These are phyloP conservation scores for Neurospora sp. DNA, from an alignment of 495 filamentous ascomycete genomes.

Conservation along the genomic window DNA sequence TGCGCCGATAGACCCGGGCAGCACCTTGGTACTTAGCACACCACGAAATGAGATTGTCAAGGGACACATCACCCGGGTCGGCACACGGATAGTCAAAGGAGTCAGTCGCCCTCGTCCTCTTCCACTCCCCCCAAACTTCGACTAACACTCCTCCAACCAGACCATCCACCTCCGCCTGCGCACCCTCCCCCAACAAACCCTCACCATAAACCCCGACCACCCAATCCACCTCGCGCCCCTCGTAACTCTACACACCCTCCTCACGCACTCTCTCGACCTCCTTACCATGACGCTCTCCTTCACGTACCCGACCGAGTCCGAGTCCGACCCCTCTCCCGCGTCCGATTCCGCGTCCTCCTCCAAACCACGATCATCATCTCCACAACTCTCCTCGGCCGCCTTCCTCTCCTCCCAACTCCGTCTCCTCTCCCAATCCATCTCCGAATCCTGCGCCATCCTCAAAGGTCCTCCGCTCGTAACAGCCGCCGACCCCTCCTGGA, in stretches of 20 bases:
- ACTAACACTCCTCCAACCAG: constrained; percentile 12
- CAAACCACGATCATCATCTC: constrained; percentile 15
- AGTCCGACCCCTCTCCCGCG: constrained; percentile 17
- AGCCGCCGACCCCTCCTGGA: constrained; percentile 26
- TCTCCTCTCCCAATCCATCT: constrained; percentile 63
- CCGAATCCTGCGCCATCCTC: constrained; percentile 53
- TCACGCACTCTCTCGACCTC: constrained; percentile 69
- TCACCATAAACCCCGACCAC: constrained; percentile 40
- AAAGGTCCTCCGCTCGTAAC: constrained; percentile 41
- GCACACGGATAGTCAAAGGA: constrained; percentile 65
- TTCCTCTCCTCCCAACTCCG: constrained; percentile 76
- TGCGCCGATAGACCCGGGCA: constrained; percentile 69
- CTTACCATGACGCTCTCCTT: constrained; percentile 65
- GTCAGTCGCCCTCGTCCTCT: constrained; percentile 40
- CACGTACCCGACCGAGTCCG: constrained; percentile 25
- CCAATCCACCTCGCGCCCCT: constrained; percentile 59
- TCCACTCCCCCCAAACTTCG: not conserved
- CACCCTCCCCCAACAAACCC: constrained; percentile 41
- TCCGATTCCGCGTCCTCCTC: constrained; percentile 33
- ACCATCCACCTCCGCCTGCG: constrained; percentile 39
- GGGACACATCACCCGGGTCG: constrained; percentile 76
- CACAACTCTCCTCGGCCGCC: constrained; percentile 8
- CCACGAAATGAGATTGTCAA: constrained; percentile 81
- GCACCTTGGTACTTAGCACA: constrained; percentile 82
- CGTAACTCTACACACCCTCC: constrained; percentile 56